Percentiles rank a stretch among this genome's conserved stretches.
phyloP scores from a whole-genome alignment of 306 rosid species.

The Sphenostylis stenocarpa region DNA sequence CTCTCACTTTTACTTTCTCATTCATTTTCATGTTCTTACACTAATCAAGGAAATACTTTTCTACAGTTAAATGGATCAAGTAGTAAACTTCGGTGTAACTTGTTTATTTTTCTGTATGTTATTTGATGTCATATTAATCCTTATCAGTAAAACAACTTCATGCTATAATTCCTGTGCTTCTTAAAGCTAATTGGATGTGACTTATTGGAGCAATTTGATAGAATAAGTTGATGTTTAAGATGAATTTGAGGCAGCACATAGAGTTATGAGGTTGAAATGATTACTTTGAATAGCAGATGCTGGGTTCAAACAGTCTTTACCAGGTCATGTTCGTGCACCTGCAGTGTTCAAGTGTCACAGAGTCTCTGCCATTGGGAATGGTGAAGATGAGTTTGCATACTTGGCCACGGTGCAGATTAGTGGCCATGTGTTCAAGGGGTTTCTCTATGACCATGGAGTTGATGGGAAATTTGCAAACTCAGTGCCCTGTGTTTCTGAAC shows the following conservation, averaged over 20 bases:
- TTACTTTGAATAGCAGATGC: constrained; percentile 47
- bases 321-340: constrained; percentile 68
- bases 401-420: constrained; percentile 74
- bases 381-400: constrained; percentile 68
- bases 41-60: background rate
- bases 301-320: constrained; percentile 53
- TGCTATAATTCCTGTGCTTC: background rate
- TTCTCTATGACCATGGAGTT: constrained; percentile 80
- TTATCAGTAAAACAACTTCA: background rate
- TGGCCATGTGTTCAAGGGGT: constrained; percentile 82
- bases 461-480: constrained; percentile 47
- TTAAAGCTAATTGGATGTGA: background rate
- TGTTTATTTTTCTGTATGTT: background rate
- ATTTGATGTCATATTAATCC: background rate
- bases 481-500: constrained; percentile 54
- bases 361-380: constrained; percentile 69
- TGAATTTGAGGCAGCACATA: background rate
- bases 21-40: background rate
- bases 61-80: background rate
- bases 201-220: background rate
- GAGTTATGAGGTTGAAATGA: background rate
- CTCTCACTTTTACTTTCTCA: background rate
- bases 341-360: constrained; percentile 76
- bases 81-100: no score
- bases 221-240: background rate